phyloP scores from a whole-genome alignment of 1,284 basidiomycete species.

The Moniliella sp. region DNA sequence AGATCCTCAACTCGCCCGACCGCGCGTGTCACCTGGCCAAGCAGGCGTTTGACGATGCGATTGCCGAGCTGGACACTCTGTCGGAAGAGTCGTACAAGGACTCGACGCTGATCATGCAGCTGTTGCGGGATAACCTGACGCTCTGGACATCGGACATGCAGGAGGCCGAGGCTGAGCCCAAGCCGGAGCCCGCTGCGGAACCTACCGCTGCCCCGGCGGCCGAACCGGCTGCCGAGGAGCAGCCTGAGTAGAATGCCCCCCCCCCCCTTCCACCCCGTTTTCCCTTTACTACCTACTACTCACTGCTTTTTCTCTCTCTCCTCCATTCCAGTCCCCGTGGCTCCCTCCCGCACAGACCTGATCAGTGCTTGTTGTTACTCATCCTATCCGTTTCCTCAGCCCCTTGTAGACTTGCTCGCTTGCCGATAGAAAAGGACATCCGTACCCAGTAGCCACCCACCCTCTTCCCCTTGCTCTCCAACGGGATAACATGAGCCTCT shows the following conservation, averaged over 20 bases:
- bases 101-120: conserved; percentile 85
- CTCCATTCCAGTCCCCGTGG: neutral
- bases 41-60: conserved; percentile 98
- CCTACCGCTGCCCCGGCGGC: conserved; percentile 29
- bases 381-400: no score
- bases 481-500: no score
- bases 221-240: neutral
- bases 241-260: neutral
- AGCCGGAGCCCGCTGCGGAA: conserved; percentile 18
- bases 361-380: neutral
- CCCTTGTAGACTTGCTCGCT: no score
- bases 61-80: conserved; percentile 95
- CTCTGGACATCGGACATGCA: conserved; percentile 83
- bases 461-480: no score
- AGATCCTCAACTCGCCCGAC: conserved; percentile 96
- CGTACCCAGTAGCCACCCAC: no score
- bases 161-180: conserved; percentile 18
- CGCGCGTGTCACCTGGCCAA: conserved; percentile 97
- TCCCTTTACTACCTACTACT: neutral
- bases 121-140: conserved; percentile 92
- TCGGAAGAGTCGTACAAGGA: conserved; percentile 97
- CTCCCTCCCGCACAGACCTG: no score
- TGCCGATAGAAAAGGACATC: no score
- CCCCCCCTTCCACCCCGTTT: neutral
- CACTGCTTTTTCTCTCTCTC: neutral